Base-by-base conservation (phyloP, 108 stramenopile species). In the Cyclotella baltica region DNA sequence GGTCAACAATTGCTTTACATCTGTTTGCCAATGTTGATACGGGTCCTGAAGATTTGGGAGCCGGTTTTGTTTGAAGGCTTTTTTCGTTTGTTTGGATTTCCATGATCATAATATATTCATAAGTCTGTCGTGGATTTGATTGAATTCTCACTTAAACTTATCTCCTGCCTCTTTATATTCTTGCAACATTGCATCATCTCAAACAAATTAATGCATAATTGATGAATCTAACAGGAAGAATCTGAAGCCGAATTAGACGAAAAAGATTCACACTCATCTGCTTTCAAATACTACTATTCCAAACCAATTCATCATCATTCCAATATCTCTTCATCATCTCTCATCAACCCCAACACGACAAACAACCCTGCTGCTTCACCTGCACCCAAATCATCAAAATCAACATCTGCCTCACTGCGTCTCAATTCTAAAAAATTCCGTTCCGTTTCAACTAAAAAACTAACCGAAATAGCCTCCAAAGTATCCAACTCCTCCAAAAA, bases 221-320 rank as follows among this genome's bases (percentile, higher is more conserved):
- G 8, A 16, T 35, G 27, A 62, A 34, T 4, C 19, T 20, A 36
- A 50, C 66, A 70, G 69, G 80, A 81, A 62, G 80, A 81, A 61
- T 74, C 72, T 33, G 80, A 81, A 68, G 80, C 80, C 20, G 80
- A 81, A 64, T 57, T 81, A 27, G 73, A 74, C 30, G 80, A 81
- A 52, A 70, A 57, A 51, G 80, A 81, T 62, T 81, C 80, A n/a
- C 80, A 81, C 65, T 81, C 80, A 8, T 81, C 80, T 15, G 62
- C 53, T 16, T 9, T 51, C 37, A 30, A 56, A 13, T 51, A 30
- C 53, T 23, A 36, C 28, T 19, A 56, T 33, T 61, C 59, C 30
- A 63, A 33, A 11, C 31, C 46, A 10, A 38, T 50, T 15, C 50
- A 64, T 52, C 35, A 58, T 62, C 59, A 20, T 30, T 6, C 58